Base-by-base conservation (phyloP, 23 red algal genomes). In the Cyanidioschyzon merolae region DNA sequence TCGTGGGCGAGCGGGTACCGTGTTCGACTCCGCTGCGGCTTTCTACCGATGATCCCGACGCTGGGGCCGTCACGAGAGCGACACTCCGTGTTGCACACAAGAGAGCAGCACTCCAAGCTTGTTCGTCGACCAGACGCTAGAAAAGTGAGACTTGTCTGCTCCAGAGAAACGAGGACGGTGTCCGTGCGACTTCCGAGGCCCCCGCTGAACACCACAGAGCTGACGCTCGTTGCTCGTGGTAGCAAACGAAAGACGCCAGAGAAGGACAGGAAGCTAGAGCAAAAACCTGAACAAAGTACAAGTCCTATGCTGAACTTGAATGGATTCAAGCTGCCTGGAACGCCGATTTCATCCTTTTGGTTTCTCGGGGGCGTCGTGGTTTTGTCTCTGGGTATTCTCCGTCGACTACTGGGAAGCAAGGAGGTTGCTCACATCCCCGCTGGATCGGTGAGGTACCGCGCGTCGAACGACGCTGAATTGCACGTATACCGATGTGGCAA, bases 401-500 rank as follows among this genome's bases (percentile, higher is more conserved):
- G 63, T 35, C n/a, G 63, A 27, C 63, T 25, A 7, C 12, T 25
- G n/a, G 3, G 21, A 35, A 7, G 63, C 16, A 35, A 35, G 7
- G 29, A 25, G n/a, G 32, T 27, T 3, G 63, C 12, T 7, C 2
- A 32, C 7, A 12, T 35, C 16, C n/a, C 21, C 7, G 7, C 29
- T 3, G n/a, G 63, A 25, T 71, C 63, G n/a, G 32, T 17, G 30
- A 35, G 12, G 63, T 35, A 35, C 38, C 74, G 76, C 37, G 79
- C 87, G 37, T 84, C 87, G 41, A 78, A 88, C 63, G 87, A 90
- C 39, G 77, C 54, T 17, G 86, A 88, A 74, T 80, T 96, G n/a
- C 92, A 96, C 76, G 82, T 90, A 2, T 96, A 87, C 76, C 90
- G 90, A 37, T 96, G 92, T 27, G 92, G 84, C 7, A 79, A 86